Conservation (phyloP, 2,329 filamentous ascomycete species). For the Pleurostoma richardsiae region DNA sequence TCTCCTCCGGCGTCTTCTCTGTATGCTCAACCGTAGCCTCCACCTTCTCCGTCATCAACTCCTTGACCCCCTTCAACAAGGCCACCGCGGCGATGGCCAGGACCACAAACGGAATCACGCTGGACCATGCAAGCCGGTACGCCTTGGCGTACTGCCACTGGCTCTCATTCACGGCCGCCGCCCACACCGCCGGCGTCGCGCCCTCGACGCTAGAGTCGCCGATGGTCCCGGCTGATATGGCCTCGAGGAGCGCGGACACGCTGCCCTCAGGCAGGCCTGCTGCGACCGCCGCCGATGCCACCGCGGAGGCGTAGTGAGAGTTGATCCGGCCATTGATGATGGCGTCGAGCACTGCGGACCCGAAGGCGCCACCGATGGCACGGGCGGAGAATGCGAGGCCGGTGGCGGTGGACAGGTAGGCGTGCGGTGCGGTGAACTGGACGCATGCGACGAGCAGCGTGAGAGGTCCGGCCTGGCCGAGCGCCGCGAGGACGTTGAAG, state of each 20-base stretch:
- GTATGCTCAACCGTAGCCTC: conserved; percentile 43
- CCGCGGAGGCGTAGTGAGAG: conserved; percentile 29
- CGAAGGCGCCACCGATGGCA: conserved; percentile 48
- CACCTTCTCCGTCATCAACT: conserved; percentile 49
- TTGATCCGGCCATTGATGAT: conserved; percentile 43
- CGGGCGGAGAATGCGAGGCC: conserved; percentile 47
- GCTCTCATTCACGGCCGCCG: conserved; percentile 31
- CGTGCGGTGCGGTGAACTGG: conserved; percentile 48
- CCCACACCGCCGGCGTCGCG: conserved; percentile 29
- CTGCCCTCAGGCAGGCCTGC: conserved; percentile 35
- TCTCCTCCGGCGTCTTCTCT: too few species aligned
- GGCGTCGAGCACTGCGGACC: conserved; percentile 44
- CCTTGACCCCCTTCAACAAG: conserved; percentile 39
- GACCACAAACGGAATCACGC: conserved; percentile 46
- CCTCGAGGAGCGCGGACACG: conserved; percentile 29
- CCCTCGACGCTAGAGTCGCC: conserved; percentile 25
- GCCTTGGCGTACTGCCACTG: conserved; percentile 38
- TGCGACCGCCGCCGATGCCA: conserved; percentile 31
- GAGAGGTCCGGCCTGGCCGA: conserved; percentile 44
- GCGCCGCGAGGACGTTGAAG: conserved; percentile 39
- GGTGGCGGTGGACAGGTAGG: conserved; percentile 46
- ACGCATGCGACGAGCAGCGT: conserved; percentile 43
- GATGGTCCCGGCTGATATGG: conserved; percentile 26
- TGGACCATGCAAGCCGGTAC: conserved; percentile 43
- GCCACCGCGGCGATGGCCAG: conserved; percentile 37